phyloP scores from a whole-genome alignment of 2,329 filamentous ascomycete genomes.

The Beauveria scarabaeidicola region DNA sequence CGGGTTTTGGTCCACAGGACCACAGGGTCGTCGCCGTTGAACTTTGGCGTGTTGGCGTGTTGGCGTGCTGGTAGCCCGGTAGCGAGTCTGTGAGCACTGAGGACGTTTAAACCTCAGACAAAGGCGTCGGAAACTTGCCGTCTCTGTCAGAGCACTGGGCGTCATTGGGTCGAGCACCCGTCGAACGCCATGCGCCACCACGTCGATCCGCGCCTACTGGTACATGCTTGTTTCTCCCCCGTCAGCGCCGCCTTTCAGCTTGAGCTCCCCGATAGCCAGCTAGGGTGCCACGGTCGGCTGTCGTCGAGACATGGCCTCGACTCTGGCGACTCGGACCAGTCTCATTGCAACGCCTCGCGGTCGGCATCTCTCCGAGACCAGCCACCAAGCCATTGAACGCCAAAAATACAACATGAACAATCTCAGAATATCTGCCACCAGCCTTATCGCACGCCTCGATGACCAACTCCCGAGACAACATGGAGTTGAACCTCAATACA shows the following conservation, averaged over 20 bases:
- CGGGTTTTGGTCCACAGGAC: background rate
- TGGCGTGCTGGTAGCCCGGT: too few species aligned
- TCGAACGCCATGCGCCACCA: conserved; percentile 9
- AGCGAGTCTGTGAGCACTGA: background rate
- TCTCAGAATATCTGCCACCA: background rate
- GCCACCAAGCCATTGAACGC: background rate
- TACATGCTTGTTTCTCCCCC: background rate
- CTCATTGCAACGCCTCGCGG: background rate
- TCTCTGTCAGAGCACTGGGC: background rate
- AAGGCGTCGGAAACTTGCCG: conserved; percentile 10
- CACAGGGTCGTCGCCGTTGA: conserved; percentile 4
- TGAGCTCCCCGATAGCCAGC: conserved; percentile 7
- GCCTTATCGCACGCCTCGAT: background rate
- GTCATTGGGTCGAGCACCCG: conserved; percentile 5
- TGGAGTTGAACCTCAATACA: background rate
- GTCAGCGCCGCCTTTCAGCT: conserved; percentile 6
- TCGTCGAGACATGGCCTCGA: conserved; percentile 10
- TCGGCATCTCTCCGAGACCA: conserved; percentile 8
- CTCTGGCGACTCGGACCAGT: background rate
- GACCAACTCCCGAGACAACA: background rate
- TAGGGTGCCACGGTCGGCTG: conserved; percentile 8
- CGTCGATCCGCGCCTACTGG: background rate
- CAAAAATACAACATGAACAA: background rate
- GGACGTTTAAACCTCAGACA: background rate
- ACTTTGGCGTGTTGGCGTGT: conserved; percentile 3